Percentiles rank a stretch among this genome's conserved stretches.
phyloP scores from a whole-genome alignment of 1,284 basidiomycete species.

The Trichosporon ovoides region DNA sequence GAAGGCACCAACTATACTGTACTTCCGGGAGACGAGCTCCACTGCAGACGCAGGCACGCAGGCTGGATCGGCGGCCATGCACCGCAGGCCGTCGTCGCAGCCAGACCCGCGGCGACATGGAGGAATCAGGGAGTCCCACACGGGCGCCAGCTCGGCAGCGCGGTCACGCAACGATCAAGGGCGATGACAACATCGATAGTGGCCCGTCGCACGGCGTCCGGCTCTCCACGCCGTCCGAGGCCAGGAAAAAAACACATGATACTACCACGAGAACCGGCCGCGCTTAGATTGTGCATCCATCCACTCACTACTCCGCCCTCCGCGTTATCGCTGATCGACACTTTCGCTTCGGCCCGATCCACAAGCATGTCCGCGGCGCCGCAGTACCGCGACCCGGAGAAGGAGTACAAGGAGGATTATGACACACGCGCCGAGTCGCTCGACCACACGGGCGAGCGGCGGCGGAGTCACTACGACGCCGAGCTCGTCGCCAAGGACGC shows the following conservation, averaged over 20 bases:
- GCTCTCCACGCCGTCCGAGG: too few species aligned
- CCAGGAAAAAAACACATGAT: too few species aligned
- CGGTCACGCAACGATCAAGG: neutral
- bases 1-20: too few species aligned
- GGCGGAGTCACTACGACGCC: neutral
- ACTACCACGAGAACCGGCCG: neutral
- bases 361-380: neutral
- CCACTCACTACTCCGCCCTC: too few species aligned
- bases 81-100: too few species aligned
- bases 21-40: too few species aligned
- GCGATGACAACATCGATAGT: neutral
- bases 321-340: neutral
- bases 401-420: neutral
- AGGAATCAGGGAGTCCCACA: slow-evolving; percentile 1
- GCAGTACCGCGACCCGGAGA: neutral
- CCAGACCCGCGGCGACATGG: neutral
- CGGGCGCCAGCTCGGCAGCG: neutral
- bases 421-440: neutral
- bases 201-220: too few species aligned
- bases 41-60: too few species aligned
- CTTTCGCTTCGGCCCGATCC: neutral
- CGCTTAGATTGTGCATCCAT: neutral
- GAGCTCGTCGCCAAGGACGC: slow-evolving; percentile 9
- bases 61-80: too few species aligned
- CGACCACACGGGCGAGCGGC: too few species aligned